phyloP scores from a whole-genome alignment of 2,329 filamentous ascomycete genomes.

The Knoxdaviesia proteae region DNA sequence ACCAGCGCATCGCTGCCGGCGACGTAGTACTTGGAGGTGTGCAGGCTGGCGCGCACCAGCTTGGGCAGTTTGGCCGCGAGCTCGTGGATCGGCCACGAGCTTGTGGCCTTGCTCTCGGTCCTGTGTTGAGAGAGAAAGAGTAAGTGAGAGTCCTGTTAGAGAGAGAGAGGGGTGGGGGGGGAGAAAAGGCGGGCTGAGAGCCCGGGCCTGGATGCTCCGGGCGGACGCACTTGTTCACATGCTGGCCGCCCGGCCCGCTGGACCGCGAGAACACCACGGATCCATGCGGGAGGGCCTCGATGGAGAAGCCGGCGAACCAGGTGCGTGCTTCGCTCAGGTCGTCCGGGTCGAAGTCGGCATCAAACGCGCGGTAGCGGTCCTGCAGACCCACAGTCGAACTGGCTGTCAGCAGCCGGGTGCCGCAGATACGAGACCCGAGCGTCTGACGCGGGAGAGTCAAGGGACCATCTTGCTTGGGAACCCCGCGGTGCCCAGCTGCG shows the following conservation, averaged over 20 bases:
- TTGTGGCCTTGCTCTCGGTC: constrained; percentile 38
- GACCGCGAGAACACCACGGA: constrained; percentile 34
- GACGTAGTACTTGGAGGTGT: constrained; percentile 33
- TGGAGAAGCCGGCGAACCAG: constrained; percentile 26
- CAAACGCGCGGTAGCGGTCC: constrained; percentile 23
- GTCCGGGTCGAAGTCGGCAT: constrained; percentile 26
- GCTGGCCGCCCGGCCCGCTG: constrained; percentile 38
- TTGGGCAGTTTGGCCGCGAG: constrained; percentile 24
- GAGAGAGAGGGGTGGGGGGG: neutral
- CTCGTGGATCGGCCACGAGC: constrained; percentile 26
- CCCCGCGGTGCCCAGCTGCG: too few species aligned
- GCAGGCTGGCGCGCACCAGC: constrained; percentile 22
- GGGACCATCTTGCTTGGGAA: too few species aligned
- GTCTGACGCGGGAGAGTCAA: too few species aligned
- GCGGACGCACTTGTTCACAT: constrained; percentile 36
- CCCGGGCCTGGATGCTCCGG: too few species aligned
- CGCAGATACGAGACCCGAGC: too few species aligned
- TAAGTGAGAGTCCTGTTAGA: neutral
- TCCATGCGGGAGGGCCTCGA: constrained; percentile 24
- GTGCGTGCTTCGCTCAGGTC: constrained; percentile 27
- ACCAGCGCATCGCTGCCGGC: constrained; percentile 28
- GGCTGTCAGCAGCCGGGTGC: too few species aligned
- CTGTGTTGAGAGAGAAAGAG: constrained; percentile 12
- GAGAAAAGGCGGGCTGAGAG: too few species aligned
- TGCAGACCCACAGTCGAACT: neutral